Conservation (phyloP, 139 green algal genomes). For the Auxenochlorella protothecoides region DNA sequence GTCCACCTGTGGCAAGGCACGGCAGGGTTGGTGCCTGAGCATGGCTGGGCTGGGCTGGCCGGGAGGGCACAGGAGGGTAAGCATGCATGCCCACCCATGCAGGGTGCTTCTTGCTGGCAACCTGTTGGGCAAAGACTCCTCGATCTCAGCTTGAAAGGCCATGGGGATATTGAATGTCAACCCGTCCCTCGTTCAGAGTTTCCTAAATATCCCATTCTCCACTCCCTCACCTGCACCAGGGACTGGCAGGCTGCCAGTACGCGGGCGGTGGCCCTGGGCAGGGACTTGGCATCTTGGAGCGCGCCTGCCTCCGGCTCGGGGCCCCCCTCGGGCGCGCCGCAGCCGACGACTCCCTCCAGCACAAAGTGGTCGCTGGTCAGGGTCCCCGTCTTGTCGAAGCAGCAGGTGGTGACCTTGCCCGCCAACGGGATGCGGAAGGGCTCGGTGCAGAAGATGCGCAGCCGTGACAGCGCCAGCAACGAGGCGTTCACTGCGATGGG, state of each 20-base stretch:
- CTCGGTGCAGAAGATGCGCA: slow-evolving; percentile 92
- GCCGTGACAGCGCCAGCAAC: slow-evolving; percentile 49
- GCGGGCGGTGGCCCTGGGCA: slow-evolving; percentile 11
- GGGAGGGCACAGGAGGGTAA: no score
- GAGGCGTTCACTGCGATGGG: slow-evolving; percentile 38
- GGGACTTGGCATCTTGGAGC: not conserved
- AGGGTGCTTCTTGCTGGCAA: no score
- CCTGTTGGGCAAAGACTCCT: not conserved
- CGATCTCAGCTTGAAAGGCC: slow-evolving; percentile 1
- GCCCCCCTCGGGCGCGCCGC: slow-evolving; percentile 2
- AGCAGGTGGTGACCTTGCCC: slow-evolving; percentile 92
- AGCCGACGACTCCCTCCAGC: slow-evolving; percentile 58
- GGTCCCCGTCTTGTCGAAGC: slow-evolving; percentile 99
- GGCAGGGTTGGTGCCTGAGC: no score
- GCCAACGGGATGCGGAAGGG: slow-evolving; percentile 94
- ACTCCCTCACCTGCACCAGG: slow-evolving; percentile 54
- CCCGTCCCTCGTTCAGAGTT: no score
- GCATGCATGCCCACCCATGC: no score
- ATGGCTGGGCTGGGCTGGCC: no score
- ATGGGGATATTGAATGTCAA: no score
- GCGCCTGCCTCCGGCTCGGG: not conserved
- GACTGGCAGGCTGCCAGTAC: slow-evolving; percentile 84
- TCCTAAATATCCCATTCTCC: no score
- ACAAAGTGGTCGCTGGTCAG: slow-evolving; percentile 90
- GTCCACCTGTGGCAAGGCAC: slow-evolving; percentile 8